phyloP scores from a whole-genome alignment of 768 basidiomycete genomes.

The Rhizopogon vulgaris region DNA sequence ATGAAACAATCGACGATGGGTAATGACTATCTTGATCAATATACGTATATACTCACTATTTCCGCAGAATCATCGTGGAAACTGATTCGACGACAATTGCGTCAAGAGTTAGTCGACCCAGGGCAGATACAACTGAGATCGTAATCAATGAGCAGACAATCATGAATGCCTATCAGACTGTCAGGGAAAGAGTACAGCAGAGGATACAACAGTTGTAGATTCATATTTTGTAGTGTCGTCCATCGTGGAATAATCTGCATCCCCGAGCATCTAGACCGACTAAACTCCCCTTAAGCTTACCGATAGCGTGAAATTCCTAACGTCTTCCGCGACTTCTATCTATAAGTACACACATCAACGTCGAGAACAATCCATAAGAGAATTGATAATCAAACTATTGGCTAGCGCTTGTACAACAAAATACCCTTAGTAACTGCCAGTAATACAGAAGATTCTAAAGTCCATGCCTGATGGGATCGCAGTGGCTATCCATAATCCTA shows the following conservation, averaged over 20 bases:
- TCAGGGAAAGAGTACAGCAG: conserved; percentile 80
- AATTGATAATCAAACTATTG: background rate
- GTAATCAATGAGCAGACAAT: conserved; percentile 98
- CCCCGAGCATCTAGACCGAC: too few species aligned
- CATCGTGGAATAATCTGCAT: background rate
- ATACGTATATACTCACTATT: conserved; percentile 6
- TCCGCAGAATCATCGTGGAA: conserved; percentile 84
- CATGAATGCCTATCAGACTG: conserved; percentile 87
- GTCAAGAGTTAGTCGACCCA: conserved; percentile 86
- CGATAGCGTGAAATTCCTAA: too few species aligned
- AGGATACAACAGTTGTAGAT: conserved; percentile 69
- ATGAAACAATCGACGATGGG: conserved; percentile 99
- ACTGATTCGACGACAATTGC: conserved; percentile 96
- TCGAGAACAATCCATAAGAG: too few species aligned
- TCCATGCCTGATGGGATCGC: background rate
- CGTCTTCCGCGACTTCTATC: too few species aligned
- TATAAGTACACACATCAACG: too few species aligned
- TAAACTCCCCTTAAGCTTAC: too few species aligned
- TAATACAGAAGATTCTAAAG: background rate
- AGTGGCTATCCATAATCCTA: background rate
- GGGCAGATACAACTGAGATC: conserved; percentile 91
- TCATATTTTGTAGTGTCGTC: conserved; percentile 17
- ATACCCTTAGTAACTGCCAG: background rate
- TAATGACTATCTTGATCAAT: conserved; percentile 32
- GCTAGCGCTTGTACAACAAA: background rate